Evolutionary conservation across 768 basidiomycete species (phyloP), one percentile per base, ranked within the genome.

Genomic region (Pleurotus platypus): DNA sequence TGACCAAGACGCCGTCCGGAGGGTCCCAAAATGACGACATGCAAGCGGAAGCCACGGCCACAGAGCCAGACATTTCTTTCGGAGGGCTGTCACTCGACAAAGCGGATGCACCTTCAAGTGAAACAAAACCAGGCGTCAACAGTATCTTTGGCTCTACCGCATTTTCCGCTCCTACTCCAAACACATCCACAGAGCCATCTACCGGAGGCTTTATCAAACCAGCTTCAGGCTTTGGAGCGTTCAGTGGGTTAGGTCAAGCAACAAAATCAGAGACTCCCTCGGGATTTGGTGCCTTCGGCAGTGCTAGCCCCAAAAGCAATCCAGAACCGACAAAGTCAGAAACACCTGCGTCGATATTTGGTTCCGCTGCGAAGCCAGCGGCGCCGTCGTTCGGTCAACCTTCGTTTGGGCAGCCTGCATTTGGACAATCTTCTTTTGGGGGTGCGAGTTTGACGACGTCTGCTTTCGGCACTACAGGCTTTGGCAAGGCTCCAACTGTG

Each of bases 331-430:
- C 11, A 9, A 49, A 27, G 57, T 58, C 24, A 26, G 61, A 46
- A 42, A 51, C 56, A 15, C 56, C 47, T 12, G 9, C 49, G 5
- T 57, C 47, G 37, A 15, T 42, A 9, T 50, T 48, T 27, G 30
- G 30, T 18, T 46, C 55, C 22, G 16, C 30, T 11, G 35, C 65
- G 55, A 49, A 39, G 37, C 60, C 60, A 37, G 57, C 62, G 53
- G 50, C 62, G 47, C 42, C 60, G 26, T 61, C 64, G 7, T 67
- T 74, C 59, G 72, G 70, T 5, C 66, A 65, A 39, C 43, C 71
- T n/a, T 58, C 68, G 4, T 75, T 78, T 53, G 71, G 72, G 45
- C 71, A 74, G 57, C 57, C 72, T n/a, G 56, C 67, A 5, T 74
- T 71, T 55, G 70, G 71, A 9, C 66, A 73, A 49, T 57, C 72